Evolutionary conservation across 1,284 basidiomycete species (phyloP), one percentile per base, ranked within the genome.

Genomic region (Earliella scabrosa): DNA sequence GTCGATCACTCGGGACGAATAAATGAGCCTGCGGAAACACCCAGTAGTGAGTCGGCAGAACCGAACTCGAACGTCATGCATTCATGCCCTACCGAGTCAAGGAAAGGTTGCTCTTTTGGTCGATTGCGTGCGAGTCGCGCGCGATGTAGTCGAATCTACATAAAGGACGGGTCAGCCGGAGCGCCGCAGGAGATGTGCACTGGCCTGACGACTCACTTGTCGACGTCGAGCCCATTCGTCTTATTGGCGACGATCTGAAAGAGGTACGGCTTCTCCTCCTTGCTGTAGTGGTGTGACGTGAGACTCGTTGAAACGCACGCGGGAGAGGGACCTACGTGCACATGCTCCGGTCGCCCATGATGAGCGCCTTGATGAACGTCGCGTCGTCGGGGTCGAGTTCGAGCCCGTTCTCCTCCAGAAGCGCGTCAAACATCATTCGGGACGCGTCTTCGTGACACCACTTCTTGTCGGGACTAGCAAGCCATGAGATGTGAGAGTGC

Each of bases 241-340:
- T 82, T 82, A 72, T 93, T 93, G 0, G 86, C 86, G 2, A 93
- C 88, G 46, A 93, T 92, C 55, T 93, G 87, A 64, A 83, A 85
- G 32, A 85, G 60, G 61, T 81, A 85, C n/a, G 64, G 67, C 63
- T 78, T 73, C 51, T 81, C 82, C n/a, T 52, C 20, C 16, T 49
- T 56, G 20, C 50, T 56, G n/a, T n/a, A 27, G 69, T 63, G 21
- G 50, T 13, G 24, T 26, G 1, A 18, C n/a, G 13, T n/a, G n/a
- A n/a, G n/a, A n/a, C n/a, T n/a, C n/a, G n/a, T n/a, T n/a, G n/a
- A n/a, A 20, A 8, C n/a, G 31, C 35, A 8, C 16, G 8, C 2
- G 2, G n/a, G 10, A 4, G 0, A 34, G 32, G 21, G n/a, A 73
- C 77, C 45, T 43, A 82, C 82, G 63, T 71, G 73, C 81, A 84